These are phyloP conservation scores for Gigaspora rosea DNA, from an alignment of 192 early-diverging fungal genomes.

Conservation along the genomic window DNA sequence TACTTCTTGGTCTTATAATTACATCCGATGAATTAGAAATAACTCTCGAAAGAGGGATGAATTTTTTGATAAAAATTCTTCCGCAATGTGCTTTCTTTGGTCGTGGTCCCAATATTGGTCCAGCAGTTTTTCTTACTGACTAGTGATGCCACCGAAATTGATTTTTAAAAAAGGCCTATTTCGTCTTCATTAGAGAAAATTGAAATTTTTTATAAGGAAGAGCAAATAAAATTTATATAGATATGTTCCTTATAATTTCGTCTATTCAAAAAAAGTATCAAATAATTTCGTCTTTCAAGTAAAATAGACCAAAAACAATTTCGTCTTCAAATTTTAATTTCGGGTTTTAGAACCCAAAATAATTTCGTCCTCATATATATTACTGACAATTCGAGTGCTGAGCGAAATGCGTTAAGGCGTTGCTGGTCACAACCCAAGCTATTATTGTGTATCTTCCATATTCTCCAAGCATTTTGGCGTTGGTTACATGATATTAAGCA, in stretches of 20 bases:
- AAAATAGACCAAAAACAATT: no score
- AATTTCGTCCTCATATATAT: no score
- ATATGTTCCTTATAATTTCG: no score
- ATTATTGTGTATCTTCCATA: not conserved
- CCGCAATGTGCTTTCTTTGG: not conserved
- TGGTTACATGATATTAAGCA: not conserved
- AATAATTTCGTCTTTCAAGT: no score
- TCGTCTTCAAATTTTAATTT: no score
- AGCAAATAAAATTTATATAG: no score
- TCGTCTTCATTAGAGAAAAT: no score
- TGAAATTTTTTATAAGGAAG: no score
- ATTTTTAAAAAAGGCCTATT: no score
- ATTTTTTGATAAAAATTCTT: conserved; percentile 11
- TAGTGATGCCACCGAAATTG: no score
- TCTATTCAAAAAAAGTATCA: no score
- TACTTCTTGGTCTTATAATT: not conserved
- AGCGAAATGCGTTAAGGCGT: not conserved
- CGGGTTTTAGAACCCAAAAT: no score
- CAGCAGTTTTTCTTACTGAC: not conserved
- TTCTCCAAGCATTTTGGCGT: not conserved
- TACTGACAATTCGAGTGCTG: not conserved
- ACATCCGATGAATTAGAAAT: conserved; percentile 8
- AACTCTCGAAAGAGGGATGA: conserved; percentile 1
- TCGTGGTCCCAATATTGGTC: not conserved
- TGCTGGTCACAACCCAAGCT: not conserved